Percentiles rank a stretch among this genome's conserved stretches.
phyloP scores from a whole-genome alignment of 495 filamentous ascomycete genomes.

The Lindgomyces ingoldianus region DNA sequence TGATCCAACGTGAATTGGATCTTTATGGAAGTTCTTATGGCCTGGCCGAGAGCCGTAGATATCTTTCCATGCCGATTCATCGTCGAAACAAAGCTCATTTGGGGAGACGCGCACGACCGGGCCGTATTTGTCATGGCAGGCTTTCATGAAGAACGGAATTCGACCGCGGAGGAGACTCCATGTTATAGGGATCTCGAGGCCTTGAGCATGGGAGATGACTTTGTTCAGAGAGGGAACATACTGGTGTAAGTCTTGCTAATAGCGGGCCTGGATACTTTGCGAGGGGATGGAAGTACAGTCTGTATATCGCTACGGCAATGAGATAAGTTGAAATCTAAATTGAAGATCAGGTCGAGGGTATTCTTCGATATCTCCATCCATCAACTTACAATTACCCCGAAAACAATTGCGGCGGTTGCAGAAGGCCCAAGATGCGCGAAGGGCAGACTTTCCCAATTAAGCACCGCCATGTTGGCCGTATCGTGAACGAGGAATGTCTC shows the following conservation, averaged over 20 bases:
- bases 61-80: conserved; percentile 30
- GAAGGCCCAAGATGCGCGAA: conserved; percentile 17
- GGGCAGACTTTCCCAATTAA: conserved; percentile 15
- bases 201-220: background rate
- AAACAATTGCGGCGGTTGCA: background rate
- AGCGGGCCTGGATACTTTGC: conserved; percentile 27
- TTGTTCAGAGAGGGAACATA: background rate
- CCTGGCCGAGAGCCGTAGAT: conserved; percentile 32
- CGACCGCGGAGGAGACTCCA: conserved; percentile 23
- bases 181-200: conserved; percentile 23
- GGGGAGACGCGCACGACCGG: conserved; percentile 28
- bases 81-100: conserved; percentile 26
- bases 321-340: conserved; percentile 17
- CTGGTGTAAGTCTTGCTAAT: conserved; percentile 12
- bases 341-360: background rate
- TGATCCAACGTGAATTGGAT: conserved; percentile 19
- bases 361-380: background rate
- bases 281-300: conserved; percentile 33
- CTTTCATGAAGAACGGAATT: conserved; percentile 23
- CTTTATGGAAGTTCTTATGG: conserved; percentile 20
- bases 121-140: conserved; percentile 31
- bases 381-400: conserved; percentile 1
- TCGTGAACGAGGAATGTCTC: background rate
- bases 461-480: conserved; percentile 5
- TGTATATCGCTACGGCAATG: conserved; percentile 6